Base-by-base conservation (phyloP, 495 filamentous ascomycete genomes). In the Sphaerosporella brunnea region DNA sequence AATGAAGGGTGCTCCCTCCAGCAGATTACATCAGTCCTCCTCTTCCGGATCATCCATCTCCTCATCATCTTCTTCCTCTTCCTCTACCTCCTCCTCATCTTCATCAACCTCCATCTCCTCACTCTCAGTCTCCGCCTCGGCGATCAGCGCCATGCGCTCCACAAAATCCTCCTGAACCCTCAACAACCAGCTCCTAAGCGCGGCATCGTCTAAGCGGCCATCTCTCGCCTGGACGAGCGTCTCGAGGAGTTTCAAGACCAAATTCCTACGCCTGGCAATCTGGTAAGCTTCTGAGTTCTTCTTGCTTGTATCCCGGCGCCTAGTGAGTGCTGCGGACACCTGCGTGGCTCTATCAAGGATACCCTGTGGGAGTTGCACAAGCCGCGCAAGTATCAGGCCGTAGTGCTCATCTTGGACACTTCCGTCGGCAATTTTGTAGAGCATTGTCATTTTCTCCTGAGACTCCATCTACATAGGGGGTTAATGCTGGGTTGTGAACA, bases 151-250 rank as follows among this genome's bases (percentile, higher is more conserved):
- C 84, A 93, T 90, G 20, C 73, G 66, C 9, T 68, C 55, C 3
- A 79, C 70, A 59, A 93, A 94, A 43, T 93, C 81, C 43, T 72
- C 73, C 56, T 88, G 81, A 18, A 94, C 62, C 30, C 71, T 73
- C 39, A 65, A 68, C 45, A 95, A 60, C 71, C 83, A 90, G 16
- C 64, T 64, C 4, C 62, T 62, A 16, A 95, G 63, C 0, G 69
- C 67, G 3, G 66, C 65, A 4, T 73, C 75, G 25, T 82, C 72
- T 74, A 93, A 79, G 3, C 64, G 70, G 0, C 82, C 77, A 13
- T 77, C 67, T 4, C 69, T 63, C 0, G 81, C 79, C 48, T 92
- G 79, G 11, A 73, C 54, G n/a, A 95, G 65, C 41, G 80, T 75
- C 53, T 90, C 83, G 19, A 75, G 71, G 28, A 97, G 61, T 23